Evolutionary conservation across 257 asterid genomes (phyloP).

Genomic region (Thymus quinquecostatus): DNA sequence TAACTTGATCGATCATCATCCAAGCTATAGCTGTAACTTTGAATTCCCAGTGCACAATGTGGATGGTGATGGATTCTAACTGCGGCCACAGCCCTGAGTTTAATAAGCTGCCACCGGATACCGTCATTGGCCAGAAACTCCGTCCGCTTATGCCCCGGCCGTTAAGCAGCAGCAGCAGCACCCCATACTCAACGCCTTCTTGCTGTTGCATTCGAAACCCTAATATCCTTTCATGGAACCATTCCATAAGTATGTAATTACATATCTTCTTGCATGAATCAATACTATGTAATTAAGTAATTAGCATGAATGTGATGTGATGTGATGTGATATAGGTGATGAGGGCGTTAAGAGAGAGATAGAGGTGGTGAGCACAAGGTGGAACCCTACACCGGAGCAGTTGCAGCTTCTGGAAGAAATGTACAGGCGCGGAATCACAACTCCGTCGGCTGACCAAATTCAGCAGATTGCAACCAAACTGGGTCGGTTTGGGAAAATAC

Average conservation of each 20-base stretch:
- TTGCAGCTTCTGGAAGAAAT: slow-evolving; percentile 72
- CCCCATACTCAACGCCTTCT: slow-evolving; percentile 27
- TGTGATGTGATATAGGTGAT: slow-evolving; percentile 28
- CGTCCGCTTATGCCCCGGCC: slow-evolving; percentile 49
- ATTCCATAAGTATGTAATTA: slow-evolving; percentile 24
- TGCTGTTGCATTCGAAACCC: slow-evolving; percentile 43
- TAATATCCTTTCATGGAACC: slow-evolving; percentile 40
- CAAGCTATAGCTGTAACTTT: too few relatives aligned
- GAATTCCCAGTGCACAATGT: slow-evolving; percentile 24
- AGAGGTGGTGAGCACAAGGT: slow-evolving; percentile 53
- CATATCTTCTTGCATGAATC: too few relatives aligned
- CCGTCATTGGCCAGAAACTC: slow-evolving; percentile 28
- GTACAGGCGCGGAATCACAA: slow-evolving; percentile 65
- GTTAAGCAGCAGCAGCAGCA: neutral
- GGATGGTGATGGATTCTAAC: slow-evolving; percentile 37
- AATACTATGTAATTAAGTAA: too few relatives aligned
- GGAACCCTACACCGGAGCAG: slow-evolving; percentile 93
- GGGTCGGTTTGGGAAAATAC: slow-evolving; percentile 68
- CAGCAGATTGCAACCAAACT: slow-evolving; percentile 69
- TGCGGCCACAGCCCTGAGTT: slow-evolving; percentile 17
- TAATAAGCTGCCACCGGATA: slow-evolving; percentile 19
- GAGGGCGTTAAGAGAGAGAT: slow-evolving; percentile 29
- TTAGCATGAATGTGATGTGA: neutral
- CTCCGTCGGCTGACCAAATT: slow-evolving; percentile 85
- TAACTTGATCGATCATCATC: too few relatives aligned